Evolutionary conservation across 2,329 filamentous ascomycete species (phyloP), one percentile per base, ranked within the genome.

Genomic region (Penicillium sp.): DNA sequence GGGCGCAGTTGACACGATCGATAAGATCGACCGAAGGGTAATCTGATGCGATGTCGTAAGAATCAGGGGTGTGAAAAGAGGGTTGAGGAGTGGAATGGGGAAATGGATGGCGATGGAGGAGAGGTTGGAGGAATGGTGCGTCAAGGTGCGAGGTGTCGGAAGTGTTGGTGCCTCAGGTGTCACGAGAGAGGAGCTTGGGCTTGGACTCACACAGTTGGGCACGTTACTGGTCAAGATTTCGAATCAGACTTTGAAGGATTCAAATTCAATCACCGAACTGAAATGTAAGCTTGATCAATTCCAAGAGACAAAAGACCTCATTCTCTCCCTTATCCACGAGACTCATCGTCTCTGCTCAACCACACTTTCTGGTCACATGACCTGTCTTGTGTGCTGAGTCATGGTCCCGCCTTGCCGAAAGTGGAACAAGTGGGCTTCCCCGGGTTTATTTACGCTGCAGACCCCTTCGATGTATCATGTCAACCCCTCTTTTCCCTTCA

Each of bases 141-240:
- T 53, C 59, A 57, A 62, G 57, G 59, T 66, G 61, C 56, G 60
- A 61, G 61, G 60, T 61, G 63, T 62, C 63, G 61, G 59, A 57
- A 66, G 52, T 48, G 48, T 60, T 43, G 44, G 27, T 59, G 64
- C 64, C 64, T 67, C 53, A 67, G 64, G 64, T 59, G 54, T 59
- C 55, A 11, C 50, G 50, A 54, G 52, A 31, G 48, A 45, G 53
- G 55, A 63, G 63, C 64, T 66, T 62, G 48, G 51, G 61, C 52
- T 21, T 45, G 7, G 33, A 50, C 14, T 24, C 31, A 10, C 10
- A 50, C 48, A 49, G 54, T 59, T 51, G 35, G 55, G 52, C 55
- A 62, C 26, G 37, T 43, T n/a, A 24, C 21, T 39, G 16, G 10
- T 41, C 43, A 45, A 44, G 22, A 45, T 41, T 4, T 22, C 10